Base-by-base conservation (phyloP, 1,284 basidiomycete species). In the Sporisorium sorghi region DNA sequence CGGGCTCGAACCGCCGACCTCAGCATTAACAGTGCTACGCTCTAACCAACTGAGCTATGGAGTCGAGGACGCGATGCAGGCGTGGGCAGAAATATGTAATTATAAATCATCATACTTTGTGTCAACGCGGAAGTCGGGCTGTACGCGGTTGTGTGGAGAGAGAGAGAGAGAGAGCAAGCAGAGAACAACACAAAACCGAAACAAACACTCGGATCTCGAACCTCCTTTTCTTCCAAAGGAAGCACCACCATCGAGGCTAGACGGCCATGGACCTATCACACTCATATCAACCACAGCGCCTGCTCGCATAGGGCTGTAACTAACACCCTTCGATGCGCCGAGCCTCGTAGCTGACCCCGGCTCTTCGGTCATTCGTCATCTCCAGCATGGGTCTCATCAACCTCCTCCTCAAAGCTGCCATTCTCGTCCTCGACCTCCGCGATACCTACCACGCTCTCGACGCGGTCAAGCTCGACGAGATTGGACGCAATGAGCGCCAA, bases 1-100 rank as follows among this genome's bases (percentile, higher is more conserved):
- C 74, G 69, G 74, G 74, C 65, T 76, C 70, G 74, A 76, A 73
- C 74, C 69, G 74, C 69, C 70, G 74, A 76, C 74, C 74, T 76
- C 62, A 69, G 69, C 69, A 76, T 76, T 76, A 76, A 76, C 74
- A 76, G 74, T 76, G 69, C 69, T 69, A 73, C 74, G 74, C 74
- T 76, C 74, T 76, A 76, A 76, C 74, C 74, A 76, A 76, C 74
- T 76, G 74, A 76, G 74, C 74, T 73, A 76, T 37, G 63, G 63
- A 67, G 67, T 33, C 71, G 12, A 32, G 17, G 17, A 11, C 3
- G 17, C 11, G 21, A 23, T 30, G 6, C 35, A 23, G 5, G 15
- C 15, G 50, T 8, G 7, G n/a, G n/a, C n/a, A n/a, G n/a, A 12
- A 37, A 19, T 5, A 19, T 28, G 52, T 19, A 40, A 32, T 32